These are phyloP conservation scores for Pichia scutulata DNA, from an alignment of 805 yeast species.

Conservation along the genomic window DNA sequence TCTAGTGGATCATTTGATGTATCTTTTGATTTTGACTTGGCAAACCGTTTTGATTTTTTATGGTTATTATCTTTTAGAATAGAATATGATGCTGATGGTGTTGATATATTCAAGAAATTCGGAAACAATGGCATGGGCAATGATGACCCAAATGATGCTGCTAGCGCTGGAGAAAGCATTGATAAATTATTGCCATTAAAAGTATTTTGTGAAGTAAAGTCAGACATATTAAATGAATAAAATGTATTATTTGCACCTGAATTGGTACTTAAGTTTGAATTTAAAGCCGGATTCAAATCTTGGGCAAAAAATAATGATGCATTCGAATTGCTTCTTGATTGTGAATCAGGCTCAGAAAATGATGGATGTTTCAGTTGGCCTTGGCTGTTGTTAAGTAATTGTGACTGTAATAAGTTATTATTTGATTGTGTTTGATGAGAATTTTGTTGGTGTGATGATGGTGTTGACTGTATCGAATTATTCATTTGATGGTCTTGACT, in stretches of 20 bases:
- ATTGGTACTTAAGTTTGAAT: neutral
- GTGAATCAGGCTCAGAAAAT: neutral
- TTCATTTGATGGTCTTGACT: neutral
- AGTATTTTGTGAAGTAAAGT: neutral
- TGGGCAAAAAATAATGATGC: neutral
- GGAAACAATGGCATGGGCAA: constrained; percentile 1
- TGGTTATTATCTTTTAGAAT: neutral
- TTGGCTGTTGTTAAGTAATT: neutral
- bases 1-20: constrained; percentile 3
- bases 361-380: neutral
- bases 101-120: neutral
- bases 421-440: neutral
- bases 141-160: constrained; percentile 4
- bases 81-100: neutral
- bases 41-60: neutral
- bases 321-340: constrained; percentile 7
- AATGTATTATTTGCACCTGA: neutral
- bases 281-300: neutral
- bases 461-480: neutral
- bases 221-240: neutral
- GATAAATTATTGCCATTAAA: neutral
- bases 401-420: neutral
- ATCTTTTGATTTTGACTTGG: neutral
- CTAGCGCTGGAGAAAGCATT: neutral
- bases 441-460: neutral